Evolutionary conservation across 83 land plant genomes (phyloP).

Genomic region (Thuja plicata): DNA sequence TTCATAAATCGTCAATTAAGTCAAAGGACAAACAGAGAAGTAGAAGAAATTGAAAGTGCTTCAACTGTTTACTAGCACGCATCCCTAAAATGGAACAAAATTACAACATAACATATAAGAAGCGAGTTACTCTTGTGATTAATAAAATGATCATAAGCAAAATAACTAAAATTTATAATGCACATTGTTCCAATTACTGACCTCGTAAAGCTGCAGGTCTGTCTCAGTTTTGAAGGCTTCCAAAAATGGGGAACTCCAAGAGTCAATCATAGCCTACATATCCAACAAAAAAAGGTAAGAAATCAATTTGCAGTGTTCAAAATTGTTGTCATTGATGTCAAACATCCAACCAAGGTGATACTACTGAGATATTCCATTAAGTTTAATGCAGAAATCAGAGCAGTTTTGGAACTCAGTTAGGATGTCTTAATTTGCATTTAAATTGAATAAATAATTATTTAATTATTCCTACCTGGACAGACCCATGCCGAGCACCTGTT

Average conservation of each 20-base stretch:
- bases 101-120: background rate
- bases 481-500: too few relatives aligned
- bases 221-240: conserved; percentile 31
- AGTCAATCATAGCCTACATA: conserved; percentile 64
- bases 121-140: background rate
- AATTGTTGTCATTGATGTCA: too few relatives aligned
- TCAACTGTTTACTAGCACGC: background rate
- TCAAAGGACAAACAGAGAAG: background rate
- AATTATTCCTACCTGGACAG: too few relatives aligned
- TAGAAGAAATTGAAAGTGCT: background rate
- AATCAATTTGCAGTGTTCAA: background rate
- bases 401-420: too few relatives aligned
- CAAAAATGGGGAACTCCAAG: conserved; percentile 65
- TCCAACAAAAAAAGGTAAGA: conserved; percentile 9
- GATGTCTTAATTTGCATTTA: too few relatives aligned
- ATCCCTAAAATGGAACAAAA: conserved; percentile 1
- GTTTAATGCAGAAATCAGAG: too few relatives aligned
- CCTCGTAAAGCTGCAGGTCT: conserved; percentile 55
- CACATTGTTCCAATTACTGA: conserved; percentile 11
- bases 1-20: background rate
- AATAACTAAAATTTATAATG: background rate
- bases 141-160: background rate
- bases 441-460: too few relatives aligned
- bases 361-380: too few relatives aligned
- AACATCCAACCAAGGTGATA: too few relatives aligned